Evolutionary conservation across 148 eudicot genomes (phyloP).

Genomic region (Heliosperma pusillum): DNA sequence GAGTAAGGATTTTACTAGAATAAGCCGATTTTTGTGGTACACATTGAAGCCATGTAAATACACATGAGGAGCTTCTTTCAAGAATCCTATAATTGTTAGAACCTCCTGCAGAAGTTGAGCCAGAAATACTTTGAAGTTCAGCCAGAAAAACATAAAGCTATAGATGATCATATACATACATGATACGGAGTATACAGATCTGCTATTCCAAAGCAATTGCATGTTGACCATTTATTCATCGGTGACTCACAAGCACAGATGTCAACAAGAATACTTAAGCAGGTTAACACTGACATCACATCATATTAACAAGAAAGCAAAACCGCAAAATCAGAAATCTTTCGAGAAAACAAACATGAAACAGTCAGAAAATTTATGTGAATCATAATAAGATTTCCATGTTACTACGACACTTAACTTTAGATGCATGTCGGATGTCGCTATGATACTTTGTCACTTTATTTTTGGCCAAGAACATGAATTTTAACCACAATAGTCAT

Average conservation of each 20-base stretch:
- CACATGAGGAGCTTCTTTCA: constrained; percentile 78
- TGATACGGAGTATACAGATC: neutral
- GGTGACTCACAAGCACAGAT: neutral
- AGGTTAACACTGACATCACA: neutral
- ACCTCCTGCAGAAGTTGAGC: constrained; percentile 46
- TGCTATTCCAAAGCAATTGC: neutral
- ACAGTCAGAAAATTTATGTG: no score
- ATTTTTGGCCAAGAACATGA: no score
- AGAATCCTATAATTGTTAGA: constrained; percentile 70
- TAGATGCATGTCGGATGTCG: no score
- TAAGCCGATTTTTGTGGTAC: constrained; percentile 78
- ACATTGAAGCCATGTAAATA: constrained; percentile 79
- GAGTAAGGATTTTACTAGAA: constrained; percentile 41
- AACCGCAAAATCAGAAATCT: neutral
- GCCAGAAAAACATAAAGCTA: no score
- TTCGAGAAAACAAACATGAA: no score
- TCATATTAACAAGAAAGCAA: neutral
- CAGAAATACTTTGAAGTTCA: neutral
- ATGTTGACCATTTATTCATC: neutral
- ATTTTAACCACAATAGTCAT: neutral
- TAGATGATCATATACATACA: neutral
- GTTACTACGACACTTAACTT: no score
- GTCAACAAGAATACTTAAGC: neutral
- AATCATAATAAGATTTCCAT: no score
- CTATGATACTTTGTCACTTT: no score